Base-by-base conservation (phyloP, 495 filamentous ascomycete species). In the Hypomontagnella monticulosa region DNA sequence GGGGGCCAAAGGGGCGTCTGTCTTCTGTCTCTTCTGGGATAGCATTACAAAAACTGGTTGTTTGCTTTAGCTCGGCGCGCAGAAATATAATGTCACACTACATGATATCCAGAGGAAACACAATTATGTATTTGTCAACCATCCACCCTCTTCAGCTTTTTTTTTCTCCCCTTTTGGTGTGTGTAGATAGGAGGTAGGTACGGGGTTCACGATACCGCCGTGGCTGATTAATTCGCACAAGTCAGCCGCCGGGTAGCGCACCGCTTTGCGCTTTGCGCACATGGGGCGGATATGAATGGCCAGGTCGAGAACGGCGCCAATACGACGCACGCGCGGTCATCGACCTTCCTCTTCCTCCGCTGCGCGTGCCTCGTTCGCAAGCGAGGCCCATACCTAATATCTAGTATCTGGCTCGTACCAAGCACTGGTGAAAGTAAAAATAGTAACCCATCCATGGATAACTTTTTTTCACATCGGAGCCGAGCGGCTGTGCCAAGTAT, bases 301-400 rank as follows among this genome's bases (percentile, higher is more conserved):
- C 51, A 18, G 43, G 59, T 36, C 59, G 59, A 63, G 59, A 63
- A 63, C 59, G 36, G 1, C 32, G 15, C 37, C 30, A 34, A 44
- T 52, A 34, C 57, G 47, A 58, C 55, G n/a, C 18, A 41, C 44
- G 19, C 48, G 18, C 55, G 42, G 55, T 12, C 34, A 12, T 38
- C 40, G 41, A 37, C 32, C 15, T 34, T 38, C 32, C 16, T 15
- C 10, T 27, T 27, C 23, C 23, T 27, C 23, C 2, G 6, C 6
- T 27, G 23, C 23, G 23, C 23, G 23, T 27, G 2, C 3, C 23
- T 27, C 23, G 23, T 27, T 27, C 23, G 23, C 23, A 27, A 2
- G 3, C 23, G 23, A 27, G 6, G 23, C 6, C 3, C 3, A 27
- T 27, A 27, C 6, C 23, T n/a, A n/a, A n/a, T n/a, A n/a, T n/a